Conservation (phyloP, 1,284 basidiomycete species). For the Volvariella volvacea region DNA sequence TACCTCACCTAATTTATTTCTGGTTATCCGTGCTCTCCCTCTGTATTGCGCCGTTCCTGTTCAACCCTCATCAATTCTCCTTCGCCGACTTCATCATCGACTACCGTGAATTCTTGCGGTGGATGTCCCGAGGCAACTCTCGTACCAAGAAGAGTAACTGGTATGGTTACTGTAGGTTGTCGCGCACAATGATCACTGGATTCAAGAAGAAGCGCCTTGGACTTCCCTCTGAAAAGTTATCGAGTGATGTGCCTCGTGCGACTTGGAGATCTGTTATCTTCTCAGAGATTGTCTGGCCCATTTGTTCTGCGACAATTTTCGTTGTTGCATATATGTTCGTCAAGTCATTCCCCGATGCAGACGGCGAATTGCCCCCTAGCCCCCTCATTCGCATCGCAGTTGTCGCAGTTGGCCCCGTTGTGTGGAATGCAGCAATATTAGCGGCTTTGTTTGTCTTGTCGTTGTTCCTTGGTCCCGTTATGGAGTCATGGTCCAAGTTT, state of each 20-base stretch:
- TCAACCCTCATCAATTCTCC: constrained; percentile 97
- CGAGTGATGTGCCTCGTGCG: constrained; percentile 86
- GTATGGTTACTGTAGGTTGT: constrained; percentile 95
- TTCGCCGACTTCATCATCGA: constrained; percentile 94
- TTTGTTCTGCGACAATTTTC: constrained; percentile 79
- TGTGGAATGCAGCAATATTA: constrained; percentile 90
- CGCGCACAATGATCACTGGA: constrained; percentile 92
- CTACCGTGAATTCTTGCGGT: constrained; percentile 92
- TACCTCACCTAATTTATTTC: constrained; percentile 91
- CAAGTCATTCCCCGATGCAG: constrained; percentile 66
- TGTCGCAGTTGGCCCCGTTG: constrained; percentile 90
- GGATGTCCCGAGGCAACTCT: constrained; percentile 97
- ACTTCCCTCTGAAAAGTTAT: constrained; percentile 91
- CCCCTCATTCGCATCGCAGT: constrained; percentile 89
- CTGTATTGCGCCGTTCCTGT: constrained; percentile 89
- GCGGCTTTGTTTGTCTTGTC: constrained; percentile 85
- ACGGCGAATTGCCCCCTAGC: constrained; percentile 64
- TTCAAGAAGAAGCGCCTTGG: constrained; percentile 97
- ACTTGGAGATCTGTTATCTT: constrained; percentile 85
- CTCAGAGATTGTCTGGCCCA: constrained; percentile 83
- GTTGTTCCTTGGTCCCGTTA: constrained; percentile 87
- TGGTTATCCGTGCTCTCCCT: constrained; percentile 87
- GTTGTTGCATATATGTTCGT: constrained; percentile 88
- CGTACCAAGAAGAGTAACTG: constrained; percentile 95
- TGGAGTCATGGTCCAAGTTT: constrained; percentile 80